Conservation (phyloP, 2,329 filamentous ascomycete species). For the Beauveria pseudobassiana region DNA sequence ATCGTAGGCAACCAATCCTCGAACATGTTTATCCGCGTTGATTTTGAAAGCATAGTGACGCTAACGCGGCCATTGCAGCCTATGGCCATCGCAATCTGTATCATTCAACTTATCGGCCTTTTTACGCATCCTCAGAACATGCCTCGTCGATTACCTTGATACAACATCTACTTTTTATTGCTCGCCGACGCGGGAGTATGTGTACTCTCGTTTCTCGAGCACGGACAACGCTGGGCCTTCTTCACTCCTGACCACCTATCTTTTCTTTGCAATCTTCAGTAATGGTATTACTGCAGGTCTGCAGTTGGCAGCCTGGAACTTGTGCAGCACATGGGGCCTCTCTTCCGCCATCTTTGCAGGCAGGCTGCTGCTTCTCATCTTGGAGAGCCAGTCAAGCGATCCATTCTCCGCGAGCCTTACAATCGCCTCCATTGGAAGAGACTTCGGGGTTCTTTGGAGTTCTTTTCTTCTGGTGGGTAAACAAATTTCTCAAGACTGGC, state of each 20-base stretch:
- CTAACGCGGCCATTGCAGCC: not conserved
- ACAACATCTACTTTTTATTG: not conserved
- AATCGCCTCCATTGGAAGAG: not conserved
- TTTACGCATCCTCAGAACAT: not conserved
- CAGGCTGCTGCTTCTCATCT: not conserved
- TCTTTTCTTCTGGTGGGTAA: constrained; percentile 1
- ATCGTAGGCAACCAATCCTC: not conserved
- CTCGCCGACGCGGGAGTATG: not conserved
- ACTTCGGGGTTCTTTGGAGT: not conserved
- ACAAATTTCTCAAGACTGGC: not conserved
- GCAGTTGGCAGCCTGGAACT: not conserved
- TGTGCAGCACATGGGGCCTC: not conserved
- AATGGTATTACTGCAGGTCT: not conserved
- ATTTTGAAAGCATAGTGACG: not conserved
- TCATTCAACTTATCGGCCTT: not conserved
- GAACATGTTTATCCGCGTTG: not conserved
- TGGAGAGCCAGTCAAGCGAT: not conserved
- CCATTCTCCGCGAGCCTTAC: not conserved
- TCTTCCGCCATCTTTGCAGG: not conserved
- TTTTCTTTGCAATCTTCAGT: not conserved
- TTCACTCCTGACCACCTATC: not conserved
- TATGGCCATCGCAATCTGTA: not conserved
- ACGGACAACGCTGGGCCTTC: not conserved
- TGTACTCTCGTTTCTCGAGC: not conserved
- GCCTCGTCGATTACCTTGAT: not conserved